These are phyloP conservation scores for Cercis canadensis DNA, from an alignment of 306 rosid species.

Conservation along the genomic window DNA sequence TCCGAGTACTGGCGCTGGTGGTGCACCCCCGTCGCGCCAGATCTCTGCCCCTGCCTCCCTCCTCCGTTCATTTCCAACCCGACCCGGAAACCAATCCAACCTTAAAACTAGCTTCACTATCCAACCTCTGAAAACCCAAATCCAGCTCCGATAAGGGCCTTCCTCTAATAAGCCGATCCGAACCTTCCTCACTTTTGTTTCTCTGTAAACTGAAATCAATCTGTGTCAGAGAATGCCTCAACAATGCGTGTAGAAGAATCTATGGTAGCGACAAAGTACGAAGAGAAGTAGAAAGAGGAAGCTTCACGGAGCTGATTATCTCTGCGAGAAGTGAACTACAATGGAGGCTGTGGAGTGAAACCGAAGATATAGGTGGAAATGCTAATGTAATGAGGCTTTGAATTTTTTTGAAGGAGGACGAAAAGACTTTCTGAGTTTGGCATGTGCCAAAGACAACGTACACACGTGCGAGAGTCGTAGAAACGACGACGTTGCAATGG, in stretches of 20 bases:
- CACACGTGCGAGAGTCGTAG: neutral
- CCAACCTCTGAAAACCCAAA: neutral
- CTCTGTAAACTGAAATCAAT: neutral
- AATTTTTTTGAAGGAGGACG: constrained; percentile 41
- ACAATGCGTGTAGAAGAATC: neutral
- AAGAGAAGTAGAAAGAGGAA: neutral
- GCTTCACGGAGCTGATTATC: neutral
- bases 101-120: neutral
- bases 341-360: constrained; percentile 45
- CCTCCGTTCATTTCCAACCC: constrained; percentile 72
- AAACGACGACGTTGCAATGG: constrained; percentile 55
- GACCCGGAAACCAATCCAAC: neutral
- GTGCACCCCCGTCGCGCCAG: constrained; percentile 77
- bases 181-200: neutral
- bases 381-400: constrained; percentile 40
- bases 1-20: constrained; percentile 95
- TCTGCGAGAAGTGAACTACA: constrained; percentile 7
- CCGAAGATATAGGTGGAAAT: constrained; percentile 54
- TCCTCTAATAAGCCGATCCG: constrained; percentile 25
- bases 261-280: no score
- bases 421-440: constrained; percentile 2
- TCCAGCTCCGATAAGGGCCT: constrained; percentile 13
- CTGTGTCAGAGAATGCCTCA: neutral
- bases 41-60: constrained; percentile 92
- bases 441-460: constrained; percentile 28